Base-by-base conservation (phyloP, 352 stramenopile genomes). In the Plasmopara viticola region DNA sequence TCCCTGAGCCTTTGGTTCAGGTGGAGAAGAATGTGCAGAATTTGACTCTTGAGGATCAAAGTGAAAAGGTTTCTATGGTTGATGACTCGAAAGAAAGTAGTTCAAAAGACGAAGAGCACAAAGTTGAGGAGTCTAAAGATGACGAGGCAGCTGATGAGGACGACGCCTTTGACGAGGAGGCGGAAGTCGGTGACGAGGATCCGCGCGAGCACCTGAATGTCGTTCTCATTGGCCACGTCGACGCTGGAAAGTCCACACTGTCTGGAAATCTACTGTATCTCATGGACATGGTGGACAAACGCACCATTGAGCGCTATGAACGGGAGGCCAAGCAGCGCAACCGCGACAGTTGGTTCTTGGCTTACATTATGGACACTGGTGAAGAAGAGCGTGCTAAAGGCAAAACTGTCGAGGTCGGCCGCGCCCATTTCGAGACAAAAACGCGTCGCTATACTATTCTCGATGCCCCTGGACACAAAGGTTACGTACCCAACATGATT, bases 311-410 rank as follows among this genome's bases (percentile, higher is more conserved):
- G 77, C 93, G 96, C 53, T 99, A 97, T 68, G 95, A 99, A 78
- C 87, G 90, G 35, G 97, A 99, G 67, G 97, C 97, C 20, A 99
- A 99, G 61, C 74, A 87, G 28, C 78, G 80, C 39, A 86, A 89
- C 70, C 78, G 78, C 50, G 80, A 88, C 57, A 82, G 64, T 48
- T 89, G 78, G 78, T 99, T 99, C 72, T 67, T 99, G 25, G 96
- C 97, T 14, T 99, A 97, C 69, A 99, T 99, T 68, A 99, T 99
- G 96, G 97, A 99, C 76, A 99, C 96, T 18, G 97, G 98, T 55
- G 96, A 99, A 68, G 96, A 99, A 58, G 96, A 99, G 66, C 86
- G 96, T 41, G 94, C 92, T 14, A 99, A 99, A 78, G 78, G 77
- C 28, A 87, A 78, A 54, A 89, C 81, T 8, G 75, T 90, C n/a